These are phyloP conservation scores for Candida ponderosae DNA, from an alignment of 805 yeast genomes.

Conservation along the genomic window DNA sequence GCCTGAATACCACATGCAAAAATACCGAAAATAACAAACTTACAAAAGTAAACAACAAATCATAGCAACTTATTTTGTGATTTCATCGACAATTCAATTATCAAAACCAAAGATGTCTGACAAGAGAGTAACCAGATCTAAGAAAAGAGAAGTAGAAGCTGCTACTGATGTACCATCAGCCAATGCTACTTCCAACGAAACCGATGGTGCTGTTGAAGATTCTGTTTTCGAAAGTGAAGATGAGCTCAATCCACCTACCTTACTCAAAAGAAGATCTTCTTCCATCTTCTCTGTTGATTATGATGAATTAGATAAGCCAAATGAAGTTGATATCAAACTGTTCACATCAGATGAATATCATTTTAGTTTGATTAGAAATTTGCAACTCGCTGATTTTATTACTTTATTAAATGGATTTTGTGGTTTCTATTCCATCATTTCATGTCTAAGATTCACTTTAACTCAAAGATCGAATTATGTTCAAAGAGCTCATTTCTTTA, in stretches of 20 bases:
- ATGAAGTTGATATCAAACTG: slow-evolving; percentile 65
- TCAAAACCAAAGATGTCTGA: not conserved
- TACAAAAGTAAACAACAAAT: no score
- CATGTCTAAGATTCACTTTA: slow-evolving; percentile 73
- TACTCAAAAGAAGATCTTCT: slow-evolving; percentile 46
- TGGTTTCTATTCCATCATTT: slow-evolving; percentile 85
- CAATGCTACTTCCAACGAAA: slow-evolving; percentile 8
- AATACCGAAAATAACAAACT: no score
- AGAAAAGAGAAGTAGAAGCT: no score
- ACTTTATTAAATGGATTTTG: slow-evolving; percentile 90
- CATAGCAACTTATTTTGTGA: no score
- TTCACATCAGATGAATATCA: slow-evolving; percentile 82
- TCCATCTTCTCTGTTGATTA: slow-evolving; percentile 42
- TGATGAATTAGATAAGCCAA: slow-evolving; percentile 64
- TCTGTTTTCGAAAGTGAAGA: slow-evolving; percentile 9
- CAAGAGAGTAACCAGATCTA: not conserved
- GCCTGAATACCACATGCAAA: no score
- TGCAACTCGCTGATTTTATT: slow-evolving; percentile 94
- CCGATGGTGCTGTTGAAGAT: not conserved
- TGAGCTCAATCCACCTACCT: slow-evolving; percentile 17
- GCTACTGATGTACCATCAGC: not conserved
- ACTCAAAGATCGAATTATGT: slow-evolving; percentile 64
- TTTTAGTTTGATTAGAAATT: slow-evolving; percentile 74
- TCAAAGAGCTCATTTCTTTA: slow-evolving; percentile 85
- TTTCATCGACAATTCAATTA: not conserved